A percentile compares a stretch with the other conserved stretches of the same genome.
phyloP scores from a whole-genome alignment of 2,329 filamentous ascomycete species.

The Harringtonia lauricola region DNA sequence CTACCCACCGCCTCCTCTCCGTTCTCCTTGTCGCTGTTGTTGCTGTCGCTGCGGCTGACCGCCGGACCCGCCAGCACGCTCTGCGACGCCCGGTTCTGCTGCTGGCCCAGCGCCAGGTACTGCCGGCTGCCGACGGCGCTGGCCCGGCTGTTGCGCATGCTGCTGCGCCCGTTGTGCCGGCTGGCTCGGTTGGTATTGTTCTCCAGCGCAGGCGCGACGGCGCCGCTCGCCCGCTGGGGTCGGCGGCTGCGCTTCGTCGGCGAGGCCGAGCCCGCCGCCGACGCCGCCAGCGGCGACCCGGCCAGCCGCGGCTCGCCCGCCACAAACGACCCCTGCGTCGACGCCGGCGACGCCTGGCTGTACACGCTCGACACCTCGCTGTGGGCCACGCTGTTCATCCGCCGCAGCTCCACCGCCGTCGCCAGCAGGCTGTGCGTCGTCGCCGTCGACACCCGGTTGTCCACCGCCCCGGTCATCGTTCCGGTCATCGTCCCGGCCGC shows the following conservation, averaged over 20 bases:
- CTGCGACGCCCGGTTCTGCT: constrained; percentile 1
- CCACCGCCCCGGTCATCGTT: neutral
- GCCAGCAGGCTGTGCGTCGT: constrained; percentile 19
- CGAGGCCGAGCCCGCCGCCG: neutral
- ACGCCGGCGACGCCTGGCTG: constrained; percentile 12
- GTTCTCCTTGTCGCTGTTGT: constrained; percentile 5
- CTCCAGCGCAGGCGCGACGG: neutral
- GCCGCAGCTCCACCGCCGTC: constrained; percentile 39
- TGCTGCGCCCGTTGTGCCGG: neutral
- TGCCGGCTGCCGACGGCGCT: constrained; percentile 9
- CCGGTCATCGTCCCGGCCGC: neutral
- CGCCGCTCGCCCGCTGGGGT: too few species aligned
- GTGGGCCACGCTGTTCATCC: constrained; percentile 43
- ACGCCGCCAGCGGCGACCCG: constrained; percentile 4
- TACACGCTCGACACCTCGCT: constrained; percentile 28
- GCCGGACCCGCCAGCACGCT: neutral
- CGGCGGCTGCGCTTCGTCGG: too few species aligned
- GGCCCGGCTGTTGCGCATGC: neutral
- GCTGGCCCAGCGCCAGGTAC: constrained; percentile 11
- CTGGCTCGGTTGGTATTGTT: neutral
- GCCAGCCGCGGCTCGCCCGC: too few species aligned
- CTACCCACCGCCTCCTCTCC: neutral
- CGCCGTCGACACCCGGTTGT: neutral
- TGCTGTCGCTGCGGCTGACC: neutral
- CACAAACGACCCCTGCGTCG: too few species aligned